Percentiles rank a stretch among this genome's conserved stretches.
These are phyloP conservation scores for Claviceps sp. DNA, from an alignment of 2,329 filamentous ascomycete genomes.

Conservation along the genomic window DNA sequence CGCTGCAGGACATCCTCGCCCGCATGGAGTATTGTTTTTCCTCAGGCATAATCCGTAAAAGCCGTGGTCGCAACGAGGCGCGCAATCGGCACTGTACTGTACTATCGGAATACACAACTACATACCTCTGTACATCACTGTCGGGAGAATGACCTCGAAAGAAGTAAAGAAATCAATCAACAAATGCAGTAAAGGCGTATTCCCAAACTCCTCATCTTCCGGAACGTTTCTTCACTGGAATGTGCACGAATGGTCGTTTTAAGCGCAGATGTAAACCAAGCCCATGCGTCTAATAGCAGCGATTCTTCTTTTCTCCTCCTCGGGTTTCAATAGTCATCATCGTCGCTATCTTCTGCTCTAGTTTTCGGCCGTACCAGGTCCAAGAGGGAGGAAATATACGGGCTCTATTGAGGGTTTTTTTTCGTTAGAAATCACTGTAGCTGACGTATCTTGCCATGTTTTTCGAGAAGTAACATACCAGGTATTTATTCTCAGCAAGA, in stretches of 20 bases:
- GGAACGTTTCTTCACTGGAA: too few relatives aligned
- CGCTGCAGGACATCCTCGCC: too few relatives aligned
- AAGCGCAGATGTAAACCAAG: neutral
- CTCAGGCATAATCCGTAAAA: too few relatives aligned
- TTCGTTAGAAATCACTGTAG: neutral
- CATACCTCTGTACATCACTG: too few relatives aligned
- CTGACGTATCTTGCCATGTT: neutral
- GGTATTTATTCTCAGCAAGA: constrained; percentile 51
- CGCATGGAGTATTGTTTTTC: too few relatives aligned
- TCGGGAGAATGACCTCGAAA: too few relatives aligned
- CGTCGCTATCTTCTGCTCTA: constrained; percentile 14
- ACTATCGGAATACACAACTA: too few relatives aligned
- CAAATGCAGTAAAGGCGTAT: too few relatives aligned
- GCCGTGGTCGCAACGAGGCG: too few relatives aligned
- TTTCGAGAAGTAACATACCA: constrained; percentile 30
- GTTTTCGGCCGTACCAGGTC: constrained; percentile 20
- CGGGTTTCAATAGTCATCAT: constrained; percentile 4
- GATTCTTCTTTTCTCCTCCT: neutral
- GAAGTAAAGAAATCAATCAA: too few relatives aligned
- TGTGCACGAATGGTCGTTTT: neutral
- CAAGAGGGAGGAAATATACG: constrained; percentile 26
- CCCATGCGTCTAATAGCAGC: neutral
- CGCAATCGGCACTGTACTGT: too few relatives aligned
- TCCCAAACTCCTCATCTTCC: neutral
- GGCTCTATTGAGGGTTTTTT: constrained; percentile 17